Evolutionary conservation across 2,329 filamentous ascomycete species (phyloP).

Genomic region (Trichophyton verrucosum): DNA sequence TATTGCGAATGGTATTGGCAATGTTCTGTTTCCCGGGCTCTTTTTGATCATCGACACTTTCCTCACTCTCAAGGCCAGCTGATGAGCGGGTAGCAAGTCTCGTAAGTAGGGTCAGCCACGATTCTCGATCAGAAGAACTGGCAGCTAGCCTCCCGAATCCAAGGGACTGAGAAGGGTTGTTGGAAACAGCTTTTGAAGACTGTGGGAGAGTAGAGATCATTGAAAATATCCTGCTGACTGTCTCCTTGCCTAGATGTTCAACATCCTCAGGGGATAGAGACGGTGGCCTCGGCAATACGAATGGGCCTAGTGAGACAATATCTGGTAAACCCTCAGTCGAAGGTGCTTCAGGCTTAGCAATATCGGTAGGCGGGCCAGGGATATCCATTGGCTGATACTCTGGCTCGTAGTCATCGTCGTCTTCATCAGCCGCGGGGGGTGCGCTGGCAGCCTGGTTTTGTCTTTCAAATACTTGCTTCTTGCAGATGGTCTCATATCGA

Average conservation of each 20-base stretch:
- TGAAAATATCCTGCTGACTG: slow-evolving; percentile 63
- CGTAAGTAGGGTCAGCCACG: slow-evolving; percentile 80
- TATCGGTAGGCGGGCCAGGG: slow-evolving; percentile 16
- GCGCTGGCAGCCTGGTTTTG: slow-evolving; percentile 18
- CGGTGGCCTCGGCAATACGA: slow-evolving; percentile 66
- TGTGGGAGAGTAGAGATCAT: slow-evolving; percentile 65
- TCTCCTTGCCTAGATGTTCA: slow-evolving; percentile 59
- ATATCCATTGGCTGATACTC: slow-evolving; percentile 63
- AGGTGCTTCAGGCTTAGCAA: slow-evolving; percentile 61
- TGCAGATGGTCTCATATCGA: slow-evolving; percentile 27
- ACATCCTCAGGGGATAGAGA: slow-evolving; percentile 59
- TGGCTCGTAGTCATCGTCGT: slow-evolving; percentile 89
- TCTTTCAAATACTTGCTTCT: slow-evolving; percentile 22
- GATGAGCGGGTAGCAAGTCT: slow-evolving; percentile 71
- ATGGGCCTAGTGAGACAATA: slow-evolving; percentile 54
- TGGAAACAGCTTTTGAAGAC: slow-evolving; percentile 41
- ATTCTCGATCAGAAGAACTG: slow-evolving; percentile 70
- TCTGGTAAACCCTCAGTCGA: slow-evolving; percentile 57
- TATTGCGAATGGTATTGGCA: slow-evolving; percentile 60
- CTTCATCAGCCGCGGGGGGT: slow-evolving; percentile 38
- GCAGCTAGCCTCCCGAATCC: slow-evolving; percentile 78
- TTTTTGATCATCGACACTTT: slow-evolving; percentile 20
- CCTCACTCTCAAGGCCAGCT: slow-evolving; percentile 50
- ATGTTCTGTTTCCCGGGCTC: slow-evolving; percentile 18
- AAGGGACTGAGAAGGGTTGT: slow-evolving; percentile 33